Conservation (phyloP, 371 early-diverging fungal species). For the Zopfochytrium polystomum region DNA sequence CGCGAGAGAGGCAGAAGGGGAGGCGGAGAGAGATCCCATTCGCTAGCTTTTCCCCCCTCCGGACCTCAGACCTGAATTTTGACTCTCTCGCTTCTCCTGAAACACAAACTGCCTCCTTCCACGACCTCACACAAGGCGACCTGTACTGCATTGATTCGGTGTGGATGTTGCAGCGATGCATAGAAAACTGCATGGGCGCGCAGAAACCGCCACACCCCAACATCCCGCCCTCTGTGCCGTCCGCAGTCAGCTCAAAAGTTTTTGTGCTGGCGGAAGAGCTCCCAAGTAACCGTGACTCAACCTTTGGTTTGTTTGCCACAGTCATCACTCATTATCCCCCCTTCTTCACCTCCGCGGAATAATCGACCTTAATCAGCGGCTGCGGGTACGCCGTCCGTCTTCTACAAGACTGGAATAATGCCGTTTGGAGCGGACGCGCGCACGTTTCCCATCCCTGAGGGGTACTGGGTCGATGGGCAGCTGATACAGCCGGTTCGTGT, state of each 20-base stretch:
- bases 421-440: conserved; percentile 37
- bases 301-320: too few relatives aligned
- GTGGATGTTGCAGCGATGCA: conserved; percentile 47
- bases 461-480: conserved; percentile 57
- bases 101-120: neutral
- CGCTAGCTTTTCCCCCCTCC: too few relatives aligned
- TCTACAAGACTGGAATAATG: conserved; percentile 19
- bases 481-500: conserved; percentile 9
- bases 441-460: conserved; percentile 67
- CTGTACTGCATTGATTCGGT: conserved; percentile 47
- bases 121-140: conserved; percentile 29
- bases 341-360: too few relatives aligned
- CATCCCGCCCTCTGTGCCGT: conserved; percentile 36
- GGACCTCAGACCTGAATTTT: too few relatives aligned
- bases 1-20: too few relatives aligned
- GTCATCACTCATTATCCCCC: too few relatives aligned
- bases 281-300: too few relatives aligned
- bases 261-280: conserved; percentile 18
- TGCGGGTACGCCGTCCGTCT: neutral
- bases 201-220: conserved; percentile 44
- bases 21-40: too few relatives aligned
- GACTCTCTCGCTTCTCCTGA: neutral
- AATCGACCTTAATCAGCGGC: too few relatives aligned
- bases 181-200: conserved; percentile 56
- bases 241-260: conserved; percentile 32